Evolutionary conservation across 2,329 filamentous ascomycete genomes (phyloP), one percentile per base, ranked within the genome.

Genomic region (Colletotrichum destructivum): DNA sequence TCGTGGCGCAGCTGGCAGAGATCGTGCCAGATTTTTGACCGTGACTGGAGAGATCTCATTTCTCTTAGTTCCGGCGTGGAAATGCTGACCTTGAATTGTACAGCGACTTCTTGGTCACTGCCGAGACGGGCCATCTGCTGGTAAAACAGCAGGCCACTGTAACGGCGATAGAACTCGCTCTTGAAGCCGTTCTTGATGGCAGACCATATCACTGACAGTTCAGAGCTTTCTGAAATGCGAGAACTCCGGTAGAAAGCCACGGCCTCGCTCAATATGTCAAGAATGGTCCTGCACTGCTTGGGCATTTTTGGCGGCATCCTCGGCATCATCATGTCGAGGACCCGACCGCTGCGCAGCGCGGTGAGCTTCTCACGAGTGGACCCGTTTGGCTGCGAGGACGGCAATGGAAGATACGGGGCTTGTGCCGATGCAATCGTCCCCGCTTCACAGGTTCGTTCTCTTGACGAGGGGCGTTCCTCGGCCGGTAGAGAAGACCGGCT

Each of bases 81-180:
- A n/a, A n/a, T n/a, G n/a, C n/a, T n/a, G n/a, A n/a, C n/a, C n/a
- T n/a, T n/a, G n/a, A n/a, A n/a, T n/a, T n/a, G n/a, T n/a, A n/a
- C n/a, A n/a, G n/a, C n/a, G n/a, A n/a, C n/a, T n/a, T n/a, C n/a
- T 16, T 51, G 12, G 26, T 59, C 31, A 31, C 44, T 66, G 6
- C 12, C 9, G 13, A 59, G 54, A 26, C 31, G 18, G 13, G 6
- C 13, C 23, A 66, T 66, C 63, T 66, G 15, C 44, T 12, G 42
- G 15, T 42, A 52, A 42, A 66, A 59, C 18, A 66, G 63, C 42
- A 66, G 3, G 40, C 63, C n/a, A 13, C n/a, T 59, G 21, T 66
- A 66, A 21, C 44, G 35, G 18, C 40, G 13, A 16, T 66, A 66
- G n/a, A 66, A 66, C 52, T 66, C 52, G n/a, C 63, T 66, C 63